Evolutionary conservation across 345 rosid species (phyloP), one percentile per base, ranked within the genome.

Genomic region (Heritiera littoralis): DNA sequence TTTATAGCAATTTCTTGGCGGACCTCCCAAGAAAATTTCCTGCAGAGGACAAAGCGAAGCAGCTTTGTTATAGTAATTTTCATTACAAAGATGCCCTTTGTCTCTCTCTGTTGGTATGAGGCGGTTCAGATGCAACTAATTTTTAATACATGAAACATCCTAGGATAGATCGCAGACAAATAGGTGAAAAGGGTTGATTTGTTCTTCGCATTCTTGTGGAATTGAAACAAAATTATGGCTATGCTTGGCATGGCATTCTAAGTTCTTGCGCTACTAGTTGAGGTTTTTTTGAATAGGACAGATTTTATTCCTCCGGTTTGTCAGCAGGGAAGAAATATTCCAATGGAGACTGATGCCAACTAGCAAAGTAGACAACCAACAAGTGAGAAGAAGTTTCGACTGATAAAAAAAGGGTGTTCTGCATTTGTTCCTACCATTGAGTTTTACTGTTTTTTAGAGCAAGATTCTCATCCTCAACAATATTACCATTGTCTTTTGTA

Each of bases 61-160:
- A 51, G 45, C 75, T 51, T 71, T 71, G 75, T 71, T 49, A 51
- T 71, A 71, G 75, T 14, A 71, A 71, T 51, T 71, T 2, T 32
- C 75, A 71, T 18, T 46, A 70, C 58, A 48, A 70, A 51, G 75
- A 30, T 3, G 28, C 38, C 14, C 38, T 60, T 38, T 38, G 41
- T 58, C 30, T 52, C 56, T 49, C 52, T 11, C 52, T 49, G 41
- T 38, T 23, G 28, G 28, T 23, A 23, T 23, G 28, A 23, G 28
- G 28, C 28, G 28, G 28, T 23, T 38, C 41, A 38, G 41, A 4
- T 38, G 41, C 41, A 38, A 38, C 2, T 2, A 38, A 67, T 23
- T 23, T 67, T 41, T 41, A 41, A 43, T 43, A 10, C n/a, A 14
- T 46, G 30, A 43, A n/a, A 28, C 51, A 43, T 4, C 3, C 51